phyloP scores from a whole-genome alignment of 495 filamentous ascomycete species.

The Thozetella sp. region DNA sequence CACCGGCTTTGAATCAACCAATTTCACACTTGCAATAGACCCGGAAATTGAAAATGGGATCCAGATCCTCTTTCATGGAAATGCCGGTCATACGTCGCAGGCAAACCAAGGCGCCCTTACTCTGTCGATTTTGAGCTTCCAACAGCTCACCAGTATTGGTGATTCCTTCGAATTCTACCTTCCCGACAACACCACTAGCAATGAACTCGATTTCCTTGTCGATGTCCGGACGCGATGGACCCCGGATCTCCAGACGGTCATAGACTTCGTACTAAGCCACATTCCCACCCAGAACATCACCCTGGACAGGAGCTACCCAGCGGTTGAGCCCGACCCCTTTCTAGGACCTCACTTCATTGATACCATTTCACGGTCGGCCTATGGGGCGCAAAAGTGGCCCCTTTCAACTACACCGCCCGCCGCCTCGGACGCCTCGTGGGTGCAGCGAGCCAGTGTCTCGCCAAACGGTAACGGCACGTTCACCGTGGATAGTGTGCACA shows the following conservation, averaged over 20 bases:
- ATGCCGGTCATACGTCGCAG: conserved; percentile 25
- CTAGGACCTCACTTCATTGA: conserved; percentile 15
- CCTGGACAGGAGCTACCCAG: conserved; percentile 19
- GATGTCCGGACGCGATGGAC: conserved; percentile 22
- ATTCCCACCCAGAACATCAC: conserved; percentile 9
- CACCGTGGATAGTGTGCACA: conserved; percentile 50
- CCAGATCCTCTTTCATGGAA: conserved; percentile 12
- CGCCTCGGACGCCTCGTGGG: conserved; percentile 20
- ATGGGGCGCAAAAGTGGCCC: conserved; percentile 46
- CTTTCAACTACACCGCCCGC: conserved; percentile 25
- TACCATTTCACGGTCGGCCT: conserved; percentile 33
- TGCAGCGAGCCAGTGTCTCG: conserved; percentile 40
- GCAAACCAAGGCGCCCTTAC: conserved; percentile 17
- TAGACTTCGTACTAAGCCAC: conserved; percentile 11
- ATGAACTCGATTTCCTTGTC: conserved; percentile 19
- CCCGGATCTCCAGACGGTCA: conserved; percentile 12
- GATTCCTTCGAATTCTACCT: conserved; percentile 19
- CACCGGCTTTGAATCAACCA: too few species aligned
- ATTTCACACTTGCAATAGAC: conserved; percentile 11
- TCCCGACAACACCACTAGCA: conserved; percentile 18
- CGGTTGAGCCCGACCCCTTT: conserved; percentile 16
- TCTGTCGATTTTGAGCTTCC: conserved; percentile 21
- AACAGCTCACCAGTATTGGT: conserved; percentile 12
- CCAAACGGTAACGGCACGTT: conserved; percentile 20
- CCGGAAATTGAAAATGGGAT: conserved; percentile 11